Evolutionary conservation across 2,329 filamentous ascomycete species (phyloP), one percentile per base, ranked within the genome.

Genomic region (Penicillium sp.): DNA sequence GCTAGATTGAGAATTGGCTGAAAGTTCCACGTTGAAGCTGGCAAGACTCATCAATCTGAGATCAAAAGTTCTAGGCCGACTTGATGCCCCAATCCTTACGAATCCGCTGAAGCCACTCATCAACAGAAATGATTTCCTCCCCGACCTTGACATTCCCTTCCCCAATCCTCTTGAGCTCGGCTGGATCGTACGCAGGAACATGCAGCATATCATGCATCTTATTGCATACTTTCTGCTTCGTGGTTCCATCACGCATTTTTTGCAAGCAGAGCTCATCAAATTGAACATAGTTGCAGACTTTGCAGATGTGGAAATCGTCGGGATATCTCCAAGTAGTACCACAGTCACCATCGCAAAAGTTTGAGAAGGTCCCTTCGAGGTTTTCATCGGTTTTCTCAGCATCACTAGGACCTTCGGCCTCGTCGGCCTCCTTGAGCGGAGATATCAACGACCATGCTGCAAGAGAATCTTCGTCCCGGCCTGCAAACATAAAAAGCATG

Each of bases 371-470:
- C 1, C 41, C 52, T 18, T 40, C 30, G 3, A 18, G 12, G 6
- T n/a, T n/a, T n/a, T n/a, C n/a, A 24, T 40, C 36, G 12, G 12
- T 17, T 12, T 17, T 12, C 13, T 13, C 12, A 13, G 13, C 7
- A 36, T 7, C 4, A 15, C n/a, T 5, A 15, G 26, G n/a, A 18
- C 4, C 24, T 3, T 21, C 17, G 8, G 20, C 13, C 13, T 42
- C 42, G 4, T 21, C 41, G 18, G 52, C 47, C 3, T 44, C 34
- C 13, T 40, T 18, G n/a, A n/a, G n/a, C 12, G 65, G 62, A 32
- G 46, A 41, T 6, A 67, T 54, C 32, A 66, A 47, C 13, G 59
- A 66, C 64, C 65, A 68, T 7, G 64, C 64, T 4, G 61, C 64
- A 17, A 66, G 53, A 20, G 59, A 50, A 48, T 66, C 59, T n/a